phyloP scores from a whole-genome alignment of 2,329 filamentous ascomycete genomes.

The Calonectria crousiana region DNA sequence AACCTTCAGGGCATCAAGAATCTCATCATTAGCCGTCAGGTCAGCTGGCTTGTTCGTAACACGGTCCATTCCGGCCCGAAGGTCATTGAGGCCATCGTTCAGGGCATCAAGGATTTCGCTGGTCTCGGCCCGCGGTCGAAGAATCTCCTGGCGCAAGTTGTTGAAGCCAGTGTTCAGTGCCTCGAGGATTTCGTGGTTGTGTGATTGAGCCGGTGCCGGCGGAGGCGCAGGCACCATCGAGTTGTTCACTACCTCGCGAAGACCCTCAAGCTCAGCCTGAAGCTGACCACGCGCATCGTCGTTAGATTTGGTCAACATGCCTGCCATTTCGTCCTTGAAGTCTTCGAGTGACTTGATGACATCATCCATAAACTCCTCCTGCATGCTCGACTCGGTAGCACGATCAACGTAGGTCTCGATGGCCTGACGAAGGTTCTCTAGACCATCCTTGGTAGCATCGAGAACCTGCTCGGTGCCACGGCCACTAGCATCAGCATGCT shows the following conservation, averaged over 20 bases:
- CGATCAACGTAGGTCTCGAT: conserved; percentile 86
- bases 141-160: conserved; percentile 80
- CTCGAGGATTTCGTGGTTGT: conserved; percentile 76
- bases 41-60: conserved; percentile 84
- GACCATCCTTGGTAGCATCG: conserved; percentile 87
- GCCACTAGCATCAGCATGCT: conserved; percentile 83
- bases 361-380: conserved; percentile 82
- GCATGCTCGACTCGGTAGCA: conserved; percentile 74
- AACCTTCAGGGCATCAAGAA: conserved; percentile 87
- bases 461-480: conserved; percentile 89
- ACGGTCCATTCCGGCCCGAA: conserved; percentile 82
- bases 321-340: conserved; percentile 75
- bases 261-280: conserved; percentile 84
- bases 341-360: conserved; percentile 74
- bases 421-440: conserved; percentile 83
- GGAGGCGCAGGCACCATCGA: conserved; percentile 72
- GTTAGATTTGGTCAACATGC: conserved; percentile 64
- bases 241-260: conserved; percentile 82
- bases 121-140: conserved; percentile 75
- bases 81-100: conserved; percentile 85
- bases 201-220: conserved; percentile 50
- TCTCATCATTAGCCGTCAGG: conserved; percentile 88
- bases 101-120: conserved; percentile 91
- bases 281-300: conserved; percentile 72
- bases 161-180: conserved; percentile 80